phyloP scores from a whole-genome alignment of 2,329 filamentous ascomycete genomes.

The Nemania sp. region DNA sequence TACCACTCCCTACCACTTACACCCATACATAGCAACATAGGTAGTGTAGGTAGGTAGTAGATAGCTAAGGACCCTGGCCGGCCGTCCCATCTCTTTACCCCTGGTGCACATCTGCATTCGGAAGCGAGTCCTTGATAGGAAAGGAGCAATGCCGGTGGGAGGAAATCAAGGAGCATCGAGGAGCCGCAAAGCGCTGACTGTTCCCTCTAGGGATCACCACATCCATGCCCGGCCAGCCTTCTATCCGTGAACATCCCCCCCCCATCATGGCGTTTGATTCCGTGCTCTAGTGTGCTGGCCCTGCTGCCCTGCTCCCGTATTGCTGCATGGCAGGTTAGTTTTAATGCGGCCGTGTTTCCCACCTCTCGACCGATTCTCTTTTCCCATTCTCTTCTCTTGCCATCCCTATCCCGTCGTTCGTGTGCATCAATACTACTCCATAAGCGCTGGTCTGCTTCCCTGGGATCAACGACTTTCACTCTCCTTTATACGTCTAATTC shows the following conservation, averaged over 20 bases:
- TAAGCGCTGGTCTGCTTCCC: conserved; percentile 66
- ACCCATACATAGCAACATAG: not conserved
- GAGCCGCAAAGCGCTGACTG: conserved; percentile 36
- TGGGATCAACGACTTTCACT: conserved; percentile 53
- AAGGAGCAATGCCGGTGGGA: conserved; percentile 29
- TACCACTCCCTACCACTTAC: too few species aligned
- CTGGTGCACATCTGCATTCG: conserved; percentile 42
- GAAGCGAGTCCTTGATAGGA: conserved; percentile 34
- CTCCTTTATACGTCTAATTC: conserved; percentile 50
- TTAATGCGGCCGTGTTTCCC: conserved; percentile 50
- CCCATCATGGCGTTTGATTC: conserved; percentile 24
- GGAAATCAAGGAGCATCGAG: conserved; percentile 41
- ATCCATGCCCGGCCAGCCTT: conserved; percentile 47
- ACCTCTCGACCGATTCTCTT: conserved; percentile 43
- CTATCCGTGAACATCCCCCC: conserved; percentile 49
- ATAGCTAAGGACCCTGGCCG: conserved; percentile 11
- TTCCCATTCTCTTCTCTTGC: conserved; percentile 31
- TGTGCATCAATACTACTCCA: conserved; percentile 49
- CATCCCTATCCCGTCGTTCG: conserved; percentile 50
- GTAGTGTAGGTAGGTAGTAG: not conserved
- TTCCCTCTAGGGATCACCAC: conserved; percentile 42
- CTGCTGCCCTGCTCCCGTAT: too few species aligned
- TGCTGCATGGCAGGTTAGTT: conserved; percentile 34
- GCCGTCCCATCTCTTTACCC: conserved; percentile 31
- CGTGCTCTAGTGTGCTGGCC: conserved; percentile 30